Evolutionary conservation across 1,284 basidiomycete genomes (phyloP), one percentile per base, ranked within the genome.

Genomic region (Trametes pubescens): DNA sequence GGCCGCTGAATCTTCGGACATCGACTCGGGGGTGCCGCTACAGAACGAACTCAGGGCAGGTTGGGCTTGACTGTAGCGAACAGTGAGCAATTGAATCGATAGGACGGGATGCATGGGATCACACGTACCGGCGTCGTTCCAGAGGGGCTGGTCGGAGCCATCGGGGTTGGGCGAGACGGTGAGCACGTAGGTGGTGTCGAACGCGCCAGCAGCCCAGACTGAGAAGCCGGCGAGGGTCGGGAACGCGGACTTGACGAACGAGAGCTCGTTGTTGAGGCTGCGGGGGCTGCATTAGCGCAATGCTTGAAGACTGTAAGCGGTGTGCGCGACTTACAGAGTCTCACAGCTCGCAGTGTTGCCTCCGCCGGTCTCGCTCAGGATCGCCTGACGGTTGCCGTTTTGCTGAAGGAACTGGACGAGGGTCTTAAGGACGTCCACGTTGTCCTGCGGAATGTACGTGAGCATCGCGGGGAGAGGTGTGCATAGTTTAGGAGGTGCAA

Each of bases 301-400:
- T n/a, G n/a, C n/a, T n/a, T n/a, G n/a, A n/a, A n/a, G n/a, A n/a
- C n/a, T n/a, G n/a, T n/a, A n/a, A n/a, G n/a, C n/a, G n/a, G n/a
- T n/a, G n/a, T n/a, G n/a, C n/a, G 37, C 29, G 26, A 64, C 76
- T 38, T 70, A 82, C 80, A 77, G 67, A 21, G 76, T 78, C 68
- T 83, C 79, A 75, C 83, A 85, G 66, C 81, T 83, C 6, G 77
- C 69, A 22, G 83, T 84, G 65, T 84, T 84, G 63, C 84, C 85
- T 56, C 84, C 86, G 37, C 86, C 86, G 35, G 85, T 86, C 75
- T 88, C 86, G 61, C 81, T 82, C 32, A 86, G 76, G 68, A 88
- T 76, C 2, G 85, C 86, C 71, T 86, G 83, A 49, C 86, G 80
- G 71, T 82, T 80, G 32, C 83, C 84, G 67, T 84, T 83, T 16